Evolutionary conservation across 176 grass and related monocot species (phyloP).

Genomic region (Musa beccarii): DNA sequence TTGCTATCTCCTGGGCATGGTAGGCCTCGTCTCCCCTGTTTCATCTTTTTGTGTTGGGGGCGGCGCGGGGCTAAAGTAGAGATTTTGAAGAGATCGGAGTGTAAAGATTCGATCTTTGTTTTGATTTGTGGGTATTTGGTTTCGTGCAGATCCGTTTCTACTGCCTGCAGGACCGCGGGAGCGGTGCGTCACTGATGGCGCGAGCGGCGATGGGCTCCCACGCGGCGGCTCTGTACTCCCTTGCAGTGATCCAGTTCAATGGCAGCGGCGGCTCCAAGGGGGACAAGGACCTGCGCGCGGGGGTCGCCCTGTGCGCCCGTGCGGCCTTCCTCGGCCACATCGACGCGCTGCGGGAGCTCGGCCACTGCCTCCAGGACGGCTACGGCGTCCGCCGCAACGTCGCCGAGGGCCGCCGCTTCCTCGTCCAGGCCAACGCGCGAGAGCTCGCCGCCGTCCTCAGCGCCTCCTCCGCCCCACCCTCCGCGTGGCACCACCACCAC

Average conservation of each 20-base stretch:
- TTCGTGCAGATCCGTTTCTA: conserved; percentile 46
- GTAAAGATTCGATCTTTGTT: conserved; percentile 7
- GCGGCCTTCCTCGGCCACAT: conserved; percentile 53
- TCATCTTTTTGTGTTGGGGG: not conserved
- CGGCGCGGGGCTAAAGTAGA: not conserved
- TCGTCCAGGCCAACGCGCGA: conserved; percentile 44
- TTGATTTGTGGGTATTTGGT: not conserved
- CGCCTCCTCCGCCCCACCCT: not conserved
- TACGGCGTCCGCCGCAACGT: conserved; percentile 46
- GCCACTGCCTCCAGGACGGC: conserved; percentile 70
- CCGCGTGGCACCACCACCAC: not conserved
- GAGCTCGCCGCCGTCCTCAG: conserved; percentile 21
- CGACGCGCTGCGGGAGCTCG: conserved; percentile 60
- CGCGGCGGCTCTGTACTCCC: conserved; percentile 42
- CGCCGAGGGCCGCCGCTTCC: conserved; percentile 33
- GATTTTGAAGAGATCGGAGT: not conserved
- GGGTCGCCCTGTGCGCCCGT: conserved; percentile 44
- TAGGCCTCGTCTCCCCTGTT: not conserved
- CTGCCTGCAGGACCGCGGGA: conserved; percentile 32
- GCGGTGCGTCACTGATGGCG: conserved; percentile 36
- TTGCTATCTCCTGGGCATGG: conserved; percentile 73
- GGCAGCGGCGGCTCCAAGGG: conserved; percentile 45
- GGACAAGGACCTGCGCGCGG: conserved; percentile 41
- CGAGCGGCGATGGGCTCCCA: conserved; percentile 38
- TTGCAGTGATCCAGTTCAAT: conserved; percentile 71